These are phyloP conservation scores for Zasmidium angulare DNA, from an alignment of 2,329 filamentous ascomycete genomes.

Conservation along the genomic window DNA sequence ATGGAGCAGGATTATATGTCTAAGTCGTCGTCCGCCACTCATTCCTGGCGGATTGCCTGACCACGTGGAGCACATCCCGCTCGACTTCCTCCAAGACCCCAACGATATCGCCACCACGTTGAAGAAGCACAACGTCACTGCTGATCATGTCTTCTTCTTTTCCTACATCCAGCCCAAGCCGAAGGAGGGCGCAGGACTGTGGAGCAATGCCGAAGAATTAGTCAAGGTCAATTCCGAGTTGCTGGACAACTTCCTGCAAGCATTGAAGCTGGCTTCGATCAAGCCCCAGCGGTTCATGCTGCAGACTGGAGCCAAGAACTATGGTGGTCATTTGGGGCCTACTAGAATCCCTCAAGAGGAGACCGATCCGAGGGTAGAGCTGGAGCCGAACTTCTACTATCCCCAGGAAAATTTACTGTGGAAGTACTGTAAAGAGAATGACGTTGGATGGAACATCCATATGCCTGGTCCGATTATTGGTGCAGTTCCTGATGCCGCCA, in stretches of 20 bases:
- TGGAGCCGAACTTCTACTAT: slow-evolving; percentile 58
- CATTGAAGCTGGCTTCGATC: slow-evolving; percentile 43
- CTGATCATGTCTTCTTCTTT: slow-evolving; percentile 55
- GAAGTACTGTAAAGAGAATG: slow-evolving; percentile 42
- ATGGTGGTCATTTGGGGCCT: slow-evolving; percentile 51
- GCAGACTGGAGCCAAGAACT: slow-evolving; percentile 56
- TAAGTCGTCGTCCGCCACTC: slow-evolving; percentile 49
- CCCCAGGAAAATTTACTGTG: slow-evolving; percentile 52
- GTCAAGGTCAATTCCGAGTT: slow-evolving; percentile 51
- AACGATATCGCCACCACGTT: slow-evolving; percentile 39
- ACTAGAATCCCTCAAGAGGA: slow-evolving; percentile 48
- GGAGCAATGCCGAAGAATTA: slow-evolving; percentile 53
- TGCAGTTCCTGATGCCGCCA: slow-evolving; percentile 51
- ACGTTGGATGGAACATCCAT: slow-evolving; percentile 46
- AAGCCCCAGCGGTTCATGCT: slow-evolving; percentile 51
- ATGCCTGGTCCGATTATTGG: slow-evolving; percentile 52
- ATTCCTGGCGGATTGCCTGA: slow-evolving; percentile 27
- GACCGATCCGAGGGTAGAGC: slow-evolving; percentile 43
- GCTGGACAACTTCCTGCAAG: slow-evolving; percentile 51
- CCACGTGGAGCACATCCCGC: slow-evolving; percentile 34
- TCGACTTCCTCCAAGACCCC: slow-evolving; percentile 40
- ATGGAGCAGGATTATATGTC: slow-evolving; percentile 55
- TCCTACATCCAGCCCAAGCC: slow-evolving; percentile 55
- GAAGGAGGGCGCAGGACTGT: slow-evolving; percentile 45
- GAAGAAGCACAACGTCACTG: slow-evolving; percentile 34